Percentiles rank a stretch among this genome's conserved stretches.
These are phyloP conservation scores for Psilocybe azurescens DNA, from an alignment of 768 basidiomycete genomes.

Conservation along the genomic window DNA sequence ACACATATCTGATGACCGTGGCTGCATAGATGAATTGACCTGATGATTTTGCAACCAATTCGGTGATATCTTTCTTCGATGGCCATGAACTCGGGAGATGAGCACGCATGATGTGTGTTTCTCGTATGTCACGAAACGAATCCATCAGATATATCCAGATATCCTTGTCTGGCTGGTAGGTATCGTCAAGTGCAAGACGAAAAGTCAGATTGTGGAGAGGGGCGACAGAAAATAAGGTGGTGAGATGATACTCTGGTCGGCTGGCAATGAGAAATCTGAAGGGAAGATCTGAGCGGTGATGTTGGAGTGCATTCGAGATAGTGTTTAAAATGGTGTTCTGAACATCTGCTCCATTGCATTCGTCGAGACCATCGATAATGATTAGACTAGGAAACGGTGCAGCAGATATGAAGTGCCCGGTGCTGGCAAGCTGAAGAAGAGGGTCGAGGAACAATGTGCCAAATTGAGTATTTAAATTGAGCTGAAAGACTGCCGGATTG, in stretches of 20 bases:
- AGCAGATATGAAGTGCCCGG: no score
- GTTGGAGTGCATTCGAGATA: no score
- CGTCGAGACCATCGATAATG: no score
- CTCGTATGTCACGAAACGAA: background rate
- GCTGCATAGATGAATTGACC: background rate
- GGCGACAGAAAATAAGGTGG: background rate
- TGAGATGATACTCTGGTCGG: constrained; percentile 12
- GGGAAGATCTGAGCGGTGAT: no score
- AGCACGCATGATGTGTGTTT: background rate
- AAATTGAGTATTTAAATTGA: no score
- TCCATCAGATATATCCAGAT: constrained; percentile 2
- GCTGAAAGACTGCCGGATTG: no score
- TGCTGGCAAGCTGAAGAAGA: no score
- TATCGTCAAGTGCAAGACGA: constrained; percentile 9
- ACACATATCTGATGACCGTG: constrained; percentile 13
- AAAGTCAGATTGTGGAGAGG: background rate
- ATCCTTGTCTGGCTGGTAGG: constrained; percentile 5
- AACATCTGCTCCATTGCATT: no score
- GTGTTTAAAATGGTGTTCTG: no score
- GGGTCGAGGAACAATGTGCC: no score
- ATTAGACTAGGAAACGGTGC: no score
- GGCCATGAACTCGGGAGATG: constrained; percentile 6
- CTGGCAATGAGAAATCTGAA: background rate
- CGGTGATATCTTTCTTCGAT: background rate
- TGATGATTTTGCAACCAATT: constrained; percentile 11